Conservation (phyloP, 257 asterid species). For the Salvia miltiorrhiza region DNA sequence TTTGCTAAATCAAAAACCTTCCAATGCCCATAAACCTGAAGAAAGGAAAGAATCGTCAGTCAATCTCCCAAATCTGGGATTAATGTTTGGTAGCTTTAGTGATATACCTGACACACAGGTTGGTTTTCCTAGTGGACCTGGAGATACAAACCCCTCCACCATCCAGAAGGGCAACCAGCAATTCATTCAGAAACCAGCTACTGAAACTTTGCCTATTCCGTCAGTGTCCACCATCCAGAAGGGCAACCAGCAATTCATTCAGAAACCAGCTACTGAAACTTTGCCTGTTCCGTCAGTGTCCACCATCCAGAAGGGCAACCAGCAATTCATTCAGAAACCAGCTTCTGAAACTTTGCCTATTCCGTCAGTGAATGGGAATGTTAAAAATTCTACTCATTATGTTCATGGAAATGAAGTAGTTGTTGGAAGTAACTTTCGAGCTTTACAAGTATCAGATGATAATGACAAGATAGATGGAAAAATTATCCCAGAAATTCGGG, state of each 20-base stretch:
- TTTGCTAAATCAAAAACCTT: slow-evolving; percentile 37
- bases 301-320: slow-evolving; percentile 26
- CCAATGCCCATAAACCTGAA: slow-evolving; percentile 15
- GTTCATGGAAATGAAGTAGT: slow-evolving; percentile 29
- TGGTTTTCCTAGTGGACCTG: slow-evolving; percentile 29
- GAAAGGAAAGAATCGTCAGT: slow-evolving; percentile 27
- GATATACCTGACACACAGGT: slow-evolving; percentile 23
- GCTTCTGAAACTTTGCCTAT: slow-evolving; percentile 20
- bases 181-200: slow-evolving; percentile 16
- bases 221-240: slow-evolving; percentile 33
- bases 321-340: slow-evolving; percentile 20
- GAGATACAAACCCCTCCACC: slow-evolving; percentile 10
- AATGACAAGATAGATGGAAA: slow-evolving; percentile 24
- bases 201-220: slow-evolving; percentile 21
- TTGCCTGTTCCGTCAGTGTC: slow-evolving; percentile 28
- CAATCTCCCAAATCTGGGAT: slow-evolving; percentile 32
- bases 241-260: slow-evolving; percentile 20
- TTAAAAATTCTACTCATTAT: slow-evolving; percentile 17
- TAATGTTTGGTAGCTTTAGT: slow-evolving; percentile 52
- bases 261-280: slow-evolving; percentile 23
- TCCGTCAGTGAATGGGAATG: slow-evolving; percentile 51
- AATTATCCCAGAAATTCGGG: slow-evolving; percentile 19
- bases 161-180: slow-evolving; percentile 30
- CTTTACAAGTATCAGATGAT: slow-evolving; percentile 35
- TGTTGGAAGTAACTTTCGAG: slow-evolving; percentile 27